These are phyloP conservation scores for Dillenia turbinata DNA, from an alignment of 164 flowering plant species.

Conservation along the genomic window DNA sequence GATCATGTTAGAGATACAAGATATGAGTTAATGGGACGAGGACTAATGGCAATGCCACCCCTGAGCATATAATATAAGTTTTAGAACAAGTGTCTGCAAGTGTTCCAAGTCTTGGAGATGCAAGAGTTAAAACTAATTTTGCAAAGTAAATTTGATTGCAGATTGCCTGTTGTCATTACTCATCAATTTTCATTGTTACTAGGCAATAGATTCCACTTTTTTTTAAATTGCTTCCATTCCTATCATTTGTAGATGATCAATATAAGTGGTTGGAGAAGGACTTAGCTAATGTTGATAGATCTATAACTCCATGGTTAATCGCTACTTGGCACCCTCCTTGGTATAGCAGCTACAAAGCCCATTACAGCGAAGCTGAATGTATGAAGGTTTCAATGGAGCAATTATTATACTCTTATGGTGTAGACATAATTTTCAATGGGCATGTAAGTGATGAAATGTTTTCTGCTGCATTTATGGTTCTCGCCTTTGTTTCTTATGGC, in stretches of 20 bases:
- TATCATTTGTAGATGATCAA: constrained; percentile 47
- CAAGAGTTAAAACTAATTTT: too few relatives aligned
- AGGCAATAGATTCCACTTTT: background rate
- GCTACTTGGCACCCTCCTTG: constrained; percentile 93
- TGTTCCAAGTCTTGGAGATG: too few relatives aligned
- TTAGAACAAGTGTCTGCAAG: too few relatives aligned
- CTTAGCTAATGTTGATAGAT: constrained; percentile 64
- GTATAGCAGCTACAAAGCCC: constrained; percentile 80
- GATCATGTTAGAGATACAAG: background rate
- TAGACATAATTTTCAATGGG: constrained; percentile 86
- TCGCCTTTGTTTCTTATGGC: background rate
- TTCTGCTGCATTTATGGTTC: background rate
- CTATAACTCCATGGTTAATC: constrained; percentile 89
- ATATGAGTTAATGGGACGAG: too few relatives aligned
- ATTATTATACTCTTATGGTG: constrained; percentile 64
- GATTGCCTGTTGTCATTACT: background rate
- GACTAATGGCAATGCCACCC: too few relatives aligned
- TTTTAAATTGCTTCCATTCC: background rate
- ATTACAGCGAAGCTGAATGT: constrained; percentile 92
- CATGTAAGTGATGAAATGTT: constrained; percentile 51
- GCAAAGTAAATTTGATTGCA: too few relatives aligned
- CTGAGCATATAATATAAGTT: too few relatives aligned
- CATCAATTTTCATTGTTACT: too few relatives aligned
- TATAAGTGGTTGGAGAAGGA: constrained; percentile 82
- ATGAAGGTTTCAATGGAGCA: constrained; percentile 91